These are phyloP conservation scores for Abortiporus biennis DNA, from an alignment of 1,284 basidiomycete species.

Conservation along the genomic window DNA sequence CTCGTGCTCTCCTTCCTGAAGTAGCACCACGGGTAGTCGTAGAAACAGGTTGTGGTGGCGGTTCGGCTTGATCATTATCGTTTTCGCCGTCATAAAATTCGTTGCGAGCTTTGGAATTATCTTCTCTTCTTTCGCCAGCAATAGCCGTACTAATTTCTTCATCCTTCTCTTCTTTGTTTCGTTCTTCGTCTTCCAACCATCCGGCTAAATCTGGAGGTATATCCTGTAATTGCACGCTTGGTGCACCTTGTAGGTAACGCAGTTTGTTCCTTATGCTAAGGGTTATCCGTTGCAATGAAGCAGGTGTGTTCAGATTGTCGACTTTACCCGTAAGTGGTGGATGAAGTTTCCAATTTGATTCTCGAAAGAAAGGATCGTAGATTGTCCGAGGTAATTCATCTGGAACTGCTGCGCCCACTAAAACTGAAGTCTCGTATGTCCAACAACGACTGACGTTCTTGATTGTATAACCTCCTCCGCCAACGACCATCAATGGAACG, in stretches of 20 bases:
- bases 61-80: constrained; percentile 45
- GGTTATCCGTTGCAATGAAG: constrained; percentile 82
- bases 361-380: constrained; percentile 92
- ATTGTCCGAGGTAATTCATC: constrained; percentile 86
- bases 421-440: constrained; percentile 96
- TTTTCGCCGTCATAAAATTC: constrained; percentile 72
- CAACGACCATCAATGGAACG: constrained; percentile 85
- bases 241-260: constrained; percentile 91
- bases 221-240: constrained; percentile 94
- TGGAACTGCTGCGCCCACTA: constrained; percentile 81
- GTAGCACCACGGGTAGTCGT: constrained; percentile 8
- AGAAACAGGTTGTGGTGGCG: no score
- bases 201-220: constrained; percentile 89
- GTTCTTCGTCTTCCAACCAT: constrained; percentile 74
- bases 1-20: constrained; percentile 12
- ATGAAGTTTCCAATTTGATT: constrained; percentile 87
- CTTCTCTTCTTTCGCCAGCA: constrained; percentile 52
- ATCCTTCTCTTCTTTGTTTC: constrained; percentile 63
- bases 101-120: constrained; percentile 46
- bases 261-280: constrained; percentile 86
- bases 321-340: constrained; percentile 88
- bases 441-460: constrained; percentile 98
- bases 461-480: constrained; percentile 94
- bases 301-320: constrained; percentile 87
- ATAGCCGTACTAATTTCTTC: constrained; percentile 53